These are phyloP conservation scores for Parathielavia appendiculata DNA, from an alignment of 495 filamentous ascomycete species.

Conservation along the genomic window DNA sequence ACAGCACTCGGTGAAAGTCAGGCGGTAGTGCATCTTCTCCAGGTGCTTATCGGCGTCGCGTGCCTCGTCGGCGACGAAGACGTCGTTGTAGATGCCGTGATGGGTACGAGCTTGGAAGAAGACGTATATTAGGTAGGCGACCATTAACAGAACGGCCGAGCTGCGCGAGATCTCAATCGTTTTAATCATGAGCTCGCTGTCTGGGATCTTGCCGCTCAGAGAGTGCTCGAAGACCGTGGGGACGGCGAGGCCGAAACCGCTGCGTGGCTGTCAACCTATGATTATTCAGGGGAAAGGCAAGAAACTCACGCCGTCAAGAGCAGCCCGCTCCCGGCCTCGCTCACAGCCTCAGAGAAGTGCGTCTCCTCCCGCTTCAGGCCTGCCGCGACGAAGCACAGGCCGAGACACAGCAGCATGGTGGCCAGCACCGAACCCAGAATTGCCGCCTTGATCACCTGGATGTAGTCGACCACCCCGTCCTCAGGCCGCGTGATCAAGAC, in stretches of 20 bases:
- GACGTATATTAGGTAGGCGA: slow-evolving; percentile 72
- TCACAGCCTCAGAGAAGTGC: slow-evolving; percentile 68
- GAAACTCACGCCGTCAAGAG: slow-evolving; percentile 64
- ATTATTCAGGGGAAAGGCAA: slow-evolving; percentile 16
- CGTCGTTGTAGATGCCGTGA: slow-evolving; percentile 63
- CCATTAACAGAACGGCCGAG: slow-evolving; percentile 69
- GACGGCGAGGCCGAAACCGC: slow-evolving; percentile 72
- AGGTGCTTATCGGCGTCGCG: slow-evolving; percentile 63
- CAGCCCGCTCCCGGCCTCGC: slow-evolving; percentile 75
- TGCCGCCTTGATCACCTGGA: slow-evolving; percentile 62
- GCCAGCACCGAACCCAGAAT: slow-evolving; percentile 36
- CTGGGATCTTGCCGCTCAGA: slow-evolving; percentile 39
- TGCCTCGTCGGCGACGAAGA: slow-evolving; percentile 64
- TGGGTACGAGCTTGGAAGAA: slow-evolving; percentile 81
- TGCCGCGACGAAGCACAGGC: slow-evolving; percentile 61
- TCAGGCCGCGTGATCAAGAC: slow-evolving; percentile 48
- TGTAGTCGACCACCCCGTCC: slow-evolving; percentile 34
- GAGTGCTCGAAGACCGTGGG: slow-evolving; percentile 72
- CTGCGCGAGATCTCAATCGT: slow-evolving; percentile 67
- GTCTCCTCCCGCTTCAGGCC: slow-evolving; percentile 62
- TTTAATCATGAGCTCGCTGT: slow-evolving; percentile 40
- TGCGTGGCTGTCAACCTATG: slow-evolving; percentile 7
- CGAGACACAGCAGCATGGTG: slow-evolving; percentile 40
- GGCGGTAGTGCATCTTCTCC: slow-evolving; percentile 59
- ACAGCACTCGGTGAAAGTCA: slow-evolving; percentile 72